Evolutionary conservation across 805 yeast genomes (phyloP), one percentile per base, ranked within the genome.

Genomic region (Suhomyces canberraensis): DNA sequence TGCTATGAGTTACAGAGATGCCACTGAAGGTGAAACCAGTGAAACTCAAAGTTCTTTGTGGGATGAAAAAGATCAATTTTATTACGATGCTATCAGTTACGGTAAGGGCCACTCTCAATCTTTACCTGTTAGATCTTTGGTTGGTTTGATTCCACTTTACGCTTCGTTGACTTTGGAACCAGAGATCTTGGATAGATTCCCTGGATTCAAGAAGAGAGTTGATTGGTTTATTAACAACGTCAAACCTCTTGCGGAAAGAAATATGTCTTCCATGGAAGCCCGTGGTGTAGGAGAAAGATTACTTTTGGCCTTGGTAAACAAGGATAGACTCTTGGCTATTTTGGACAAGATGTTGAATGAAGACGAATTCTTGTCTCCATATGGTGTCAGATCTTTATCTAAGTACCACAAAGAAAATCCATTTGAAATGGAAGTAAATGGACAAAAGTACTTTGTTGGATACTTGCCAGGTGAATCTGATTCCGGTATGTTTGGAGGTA

Each of bases 401-500:
- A 86, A 86, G 57, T 83, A 68, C 57, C 97, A 89, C 60, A 84
- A 85, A 54, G 74, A 85, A 41, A 69, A 89, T 57, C 96, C 96
- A 5, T 88, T 81, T 53, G 75, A 77, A 36, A 85, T 88, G 91
- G 75, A 80, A 46, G 95, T 89, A 29, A 73, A 85, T 57, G 95
- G 95, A 13, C 72, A 78, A 47, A 67, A 72, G 26, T 89, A 81
- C 60, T 66, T 70, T 30, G 90, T 87, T 21, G 74, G 75, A 41
- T 87, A 88, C 60, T 73, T 87, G 36, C 83, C 95, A 4, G 96
- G 95, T 20, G 95, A 87, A 54, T 84, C 95, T 19, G 91, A 87
- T 55, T 82, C 95, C 4, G 95, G 95, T 4, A 76, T 90, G 77
- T 89, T 89, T 72, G 97, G 97, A 34, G 97, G 97, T 41, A 89